Evolutionary conservation across 345 rosid genomes (phyloP).

Genomic region (Euclidium syriacum): DNA sequence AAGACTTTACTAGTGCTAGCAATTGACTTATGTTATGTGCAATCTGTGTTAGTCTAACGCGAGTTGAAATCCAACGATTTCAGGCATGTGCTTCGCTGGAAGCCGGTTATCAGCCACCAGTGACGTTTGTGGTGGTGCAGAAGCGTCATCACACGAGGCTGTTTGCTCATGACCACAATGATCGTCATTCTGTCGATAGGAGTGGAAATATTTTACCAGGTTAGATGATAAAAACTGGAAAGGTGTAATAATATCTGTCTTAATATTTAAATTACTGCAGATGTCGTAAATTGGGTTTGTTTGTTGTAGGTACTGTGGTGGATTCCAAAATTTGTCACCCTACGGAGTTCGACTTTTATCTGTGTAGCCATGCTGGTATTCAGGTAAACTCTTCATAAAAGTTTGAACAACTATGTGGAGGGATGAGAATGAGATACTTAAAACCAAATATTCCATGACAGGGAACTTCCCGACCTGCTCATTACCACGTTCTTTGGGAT

Average conservation of each 20-base stretch:
- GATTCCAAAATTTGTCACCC: slow-evolving; percentile 99
- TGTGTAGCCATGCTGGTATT: slow-evolving; percentile 98
- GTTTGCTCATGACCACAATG: slow-evolving; percentile 77
- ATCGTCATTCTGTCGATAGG: slow-evolving; percentile 66
- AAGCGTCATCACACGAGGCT: slow-evolving; percentile 98
- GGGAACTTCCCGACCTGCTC: slow-evolving; percentile 99
- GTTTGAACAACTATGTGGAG: neutral
- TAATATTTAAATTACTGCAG: neutral
- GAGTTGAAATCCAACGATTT: neutral
- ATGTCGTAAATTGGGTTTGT: neutral
- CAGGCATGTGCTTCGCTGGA: slow-evolving; percentile 97
- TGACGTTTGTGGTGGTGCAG: slow-evolving; percentile 98
- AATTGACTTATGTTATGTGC: neutral
- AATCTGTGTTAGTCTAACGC: neutral
- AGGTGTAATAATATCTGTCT: neutral
- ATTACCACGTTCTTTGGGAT: slow-evolving; percentile 98
- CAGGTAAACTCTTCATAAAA: slow-evolving; percentile 40
- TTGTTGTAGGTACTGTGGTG: slow-evolving; percentile 75
- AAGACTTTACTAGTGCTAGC: neutral
- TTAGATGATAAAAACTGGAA: slow-evolving; percentile 11
- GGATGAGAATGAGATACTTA: too few relatives aligned
- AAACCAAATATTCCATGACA: slow-evolving; percentile 17
- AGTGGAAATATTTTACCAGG: slow-evolving; percentile 98
- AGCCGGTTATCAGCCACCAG: slow-evolving; percentile 98
- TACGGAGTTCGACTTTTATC: slow-evolving; percentile 92